Conservation (phyloP, 2,329 filamentous ascomycete genomes). For the Cercospora berteroae region DNA sequence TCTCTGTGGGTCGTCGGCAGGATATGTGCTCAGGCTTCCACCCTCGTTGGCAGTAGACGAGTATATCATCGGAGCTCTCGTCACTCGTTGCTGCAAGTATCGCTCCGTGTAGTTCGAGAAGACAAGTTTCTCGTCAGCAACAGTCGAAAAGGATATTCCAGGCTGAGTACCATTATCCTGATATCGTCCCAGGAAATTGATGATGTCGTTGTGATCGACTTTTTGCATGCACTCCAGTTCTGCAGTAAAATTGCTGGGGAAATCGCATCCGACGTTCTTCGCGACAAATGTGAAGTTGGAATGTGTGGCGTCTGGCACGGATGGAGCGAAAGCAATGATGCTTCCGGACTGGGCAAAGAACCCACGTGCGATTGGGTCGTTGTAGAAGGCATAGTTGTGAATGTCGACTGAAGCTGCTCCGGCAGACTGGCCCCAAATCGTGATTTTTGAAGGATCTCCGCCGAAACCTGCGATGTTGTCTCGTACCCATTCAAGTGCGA, state of each 20-base stretch:
- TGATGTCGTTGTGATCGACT: constrained; percentile 20
- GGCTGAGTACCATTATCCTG: not conserved
- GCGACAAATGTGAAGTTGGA: constrained; percentile 44
- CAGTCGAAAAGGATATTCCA: constrained; percentile 31
- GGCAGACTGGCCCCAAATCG: constrained; percentile 41
- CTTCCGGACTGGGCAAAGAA: constrained; percentile 45
- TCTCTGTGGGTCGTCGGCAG: not conserved
- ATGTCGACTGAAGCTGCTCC: constrained; percentile 29
- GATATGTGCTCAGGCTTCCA: constrained; percentile 1
- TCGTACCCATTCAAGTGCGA: constrained; percentile 42
- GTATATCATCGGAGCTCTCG: constrained; percentile 27
- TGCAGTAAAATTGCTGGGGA: constrained; percentile 20
- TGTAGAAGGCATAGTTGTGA: constrained; percentile 36
- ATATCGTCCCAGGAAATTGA: constrained; percentile 2
- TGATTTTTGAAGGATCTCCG: constrained; percentile 41
- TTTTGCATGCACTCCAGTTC: constrained; percentile 42
- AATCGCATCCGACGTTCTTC: constrained; percentile 38
- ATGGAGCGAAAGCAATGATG: constrained; percentile 28
- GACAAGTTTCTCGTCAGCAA: constrained; percentile 28
- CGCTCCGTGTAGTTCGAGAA: constrained; percentile 28
- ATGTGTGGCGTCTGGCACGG: constrained; percentile 18
- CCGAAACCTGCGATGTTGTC: constrained; percentile 45
- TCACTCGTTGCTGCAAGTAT: constrained; percentile 34
- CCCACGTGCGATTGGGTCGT: constrained; percentile 40
- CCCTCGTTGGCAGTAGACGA: constrained; percentile 6